These are phyloP conservation scores for Ganoderma meredithae DNA, from an alignment of 1,284 basidiomycete species.

Conservation along the genomic window DNA sequence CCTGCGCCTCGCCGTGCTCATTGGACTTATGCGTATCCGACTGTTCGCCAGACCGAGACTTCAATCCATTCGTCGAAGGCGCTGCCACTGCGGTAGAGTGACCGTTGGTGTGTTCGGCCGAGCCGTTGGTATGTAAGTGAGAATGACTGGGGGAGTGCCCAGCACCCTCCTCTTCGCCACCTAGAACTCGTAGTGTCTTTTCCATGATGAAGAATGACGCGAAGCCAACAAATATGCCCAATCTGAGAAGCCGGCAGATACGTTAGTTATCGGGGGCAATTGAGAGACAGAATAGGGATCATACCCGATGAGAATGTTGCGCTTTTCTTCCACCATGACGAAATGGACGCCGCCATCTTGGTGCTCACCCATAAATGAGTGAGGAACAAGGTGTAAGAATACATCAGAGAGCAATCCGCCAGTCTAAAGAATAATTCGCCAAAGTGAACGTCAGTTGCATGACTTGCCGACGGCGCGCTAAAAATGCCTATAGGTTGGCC, in stretches of 20 bases:
- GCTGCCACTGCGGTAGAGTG: constrained; percentile 46
- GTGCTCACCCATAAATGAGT: constrained; percentile 89
- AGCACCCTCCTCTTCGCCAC: constrained; percentile 57
- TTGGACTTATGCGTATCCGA: constrained; percentile 33
- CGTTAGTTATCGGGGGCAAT: background rate
- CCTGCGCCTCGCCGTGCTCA: constrained; percentile 37
- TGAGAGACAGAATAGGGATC: constrained; percentile 17
- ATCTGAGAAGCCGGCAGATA: constrained; percentile 47
- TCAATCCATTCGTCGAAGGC: constrained; percentile 42
- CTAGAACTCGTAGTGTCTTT: constrained; percentile 85
- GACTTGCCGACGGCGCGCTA: background rate
- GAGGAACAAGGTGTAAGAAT: constrained; percentile 88
- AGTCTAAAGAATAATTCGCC: constrained; percentile 55
- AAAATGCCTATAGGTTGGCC: background rate
- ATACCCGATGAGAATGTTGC: constrained; percentile 88
- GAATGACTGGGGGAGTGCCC: constrained; percentile 62
- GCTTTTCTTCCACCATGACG: constrained; percentile 86
- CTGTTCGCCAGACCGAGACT: constrained; percentile 39
- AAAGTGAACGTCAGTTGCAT: background rate
- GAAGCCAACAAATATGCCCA: constrained; percentile 86
- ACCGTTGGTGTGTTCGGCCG: constrained; percentile 33
- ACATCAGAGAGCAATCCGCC: constrained; percentile 91
- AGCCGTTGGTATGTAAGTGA: constrained; percentile 53
- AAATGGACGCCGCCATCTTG: constrained; percentile 72
- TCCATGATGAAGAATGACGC: constrained; percentile 91